Evolutionary conservation across 208 protist genomes (phyloP).

Genomic region (Wallacemonas rigidus): DNA sequence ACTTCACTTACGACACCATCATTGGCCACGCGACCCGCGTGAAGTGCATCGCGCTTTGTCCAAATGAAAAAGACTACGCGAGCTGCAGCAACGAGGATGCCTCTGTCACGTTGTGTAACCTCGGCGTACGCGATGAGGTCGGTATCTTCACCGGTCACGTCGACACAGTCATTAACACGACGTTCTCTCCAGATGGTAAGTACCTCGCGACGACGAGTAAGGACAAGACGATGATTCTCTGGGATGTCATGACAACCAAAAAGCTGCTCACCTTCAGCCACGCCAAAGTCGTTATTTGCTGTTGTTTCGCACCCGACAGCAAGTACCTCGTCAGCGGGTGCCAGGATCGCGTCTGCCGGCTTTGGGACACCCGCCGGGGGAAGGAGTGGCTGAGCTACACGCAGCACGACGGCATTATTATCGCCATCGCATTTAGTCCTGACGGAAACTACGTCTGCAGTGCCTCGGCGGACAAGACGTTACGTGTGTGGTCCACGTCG

Average conservation of each 20-base stretch:
- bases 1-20: conserved; percentile 34
- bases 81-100: conserved; percentile 88
- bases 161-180: conserved; percentile 80
- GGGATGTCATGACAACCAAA: conserved; percentile 86
- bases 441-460: conserved; percentile 75
- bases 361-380: conserved; percentile 76
- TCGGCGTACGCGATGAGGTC: conserved; percentile 58
- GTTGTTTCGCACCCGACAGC: conserved; percentile 85
- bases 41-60: conserved; percentile 81
- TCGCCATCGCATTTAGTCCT: conserved; percentile 75
- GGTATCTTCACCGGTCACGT: conserved; percentile 88
- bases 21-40: conserved; percentile 82
- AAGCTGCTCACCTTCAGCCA: conserved; percentile 71
- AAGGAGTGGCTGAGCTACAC: conserved; percentile 71
- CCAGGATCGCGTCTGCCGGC: conserved; percentile 85
- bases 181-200: conserved; percentile 86
- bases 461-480: conserved; percentile 80
- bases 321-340: conserved; percentile 84
- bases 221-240: conserved; percentile 87
- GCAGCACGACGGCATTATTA: conserved; percentile 86
- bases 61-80: conserved; percentile 70
- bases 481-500: conserved; percentile 82
- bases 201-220: conserved; percentile 89
- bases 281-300: conserved; percentile 90
- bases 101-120: conserved; percentile 61